Base-by-base conservation (phyloP, 129 eudicot species). In the Silybum marianum region DNA sequence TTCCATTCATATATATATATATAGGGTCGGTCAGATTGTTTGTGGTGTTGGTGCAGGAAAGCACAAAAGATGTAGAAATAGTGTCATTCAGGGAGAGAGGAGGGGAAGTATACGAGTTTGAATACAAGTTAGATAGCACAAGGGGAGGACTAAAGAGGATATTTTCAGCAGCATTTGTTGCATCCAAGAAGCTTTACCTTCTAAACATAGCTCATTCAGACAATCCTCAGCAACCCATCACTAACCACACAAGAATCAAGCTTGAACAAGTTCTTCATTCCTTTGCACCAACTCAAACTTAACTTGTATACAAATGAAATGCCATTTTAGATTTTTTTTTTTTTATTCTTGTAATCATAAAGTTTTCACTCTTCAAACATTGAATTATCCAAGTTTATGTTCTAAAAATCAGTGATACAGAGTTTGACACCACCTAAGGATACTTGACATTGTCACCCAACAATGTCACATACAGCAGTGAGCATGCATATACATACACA, bases 71-170 rank as follows among this genome's bases (percentile, higher is more conserved):
- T 23, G 97, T 91, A 75, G 88, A 92, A 75, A 87, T 95, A 24
- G 85, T 95, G 26, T 86, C 91, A 34, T 86, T 79, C 12, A 72
- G 51, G 12, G 97, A 95, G 90, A 95, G 97, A 86, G 71, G 74
- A 39, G 90, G 93, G 30, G 42, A 44, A n/a, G 62, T 95, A 13
- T 92, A 89, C 42, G 96, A 95, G 88, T 84, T 95, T 74, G 98
- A 95, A 71, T 95, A 95, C 87, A 86, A 82, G 77, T 32, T 95
- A 38, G 97, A 95, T 75, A 95, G 98, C 88, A 88, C 94, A 30
- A 89, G 97, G 80, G 98, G 97, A 78, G 97, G 98, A 58, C 54
- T 89, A 83, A 95, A 95, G 88, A 89, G 94, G 66, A 87, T 95
- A 4, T 92, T 92, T 78, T 84, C 96, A 34, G 97, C 99, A 8